Evolutionary conservation across 257 asterid species (phyloP).

Genomic region (Rubia yunnanensis): DNA sequence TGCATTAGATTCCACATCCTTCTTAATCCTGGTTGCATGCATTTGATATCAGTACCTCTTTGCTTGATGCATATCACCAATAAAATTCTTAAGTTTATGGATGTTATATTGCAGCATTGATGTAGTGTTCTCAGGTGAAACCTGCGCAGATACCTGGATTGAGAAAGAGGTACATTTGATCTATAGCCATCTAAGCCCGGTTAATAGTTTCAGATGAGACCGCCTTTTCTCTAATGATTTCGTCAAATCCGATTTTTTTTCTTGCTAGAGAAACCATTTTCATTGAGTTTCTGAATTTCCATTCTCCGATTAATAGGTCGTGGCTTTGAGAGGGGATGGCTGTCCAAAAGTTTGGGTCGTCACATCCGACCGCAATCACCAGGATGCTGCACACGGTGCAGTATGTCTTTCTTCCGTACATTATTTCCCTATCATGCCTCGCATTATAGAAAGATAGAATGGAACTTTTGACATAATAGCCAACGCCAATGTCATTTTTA

Average conservation of each 20-base stretch:
- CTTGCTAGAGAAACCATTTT: not conserved
- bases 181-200: slow-evolving; percentile 8
- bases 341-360: slow-evolving; percentile 98
- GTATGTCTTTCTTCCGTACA: slow-evolving; percentile 31
- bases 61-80: slow-evolving; percentile 6
- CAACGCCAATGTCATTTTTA: slow-evolving; percentile 18
- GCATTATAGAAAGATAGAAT: not conserved
- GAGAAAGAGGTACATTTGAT: slow-evolving; percentile 82
- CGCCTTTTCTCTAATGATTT: not conserved
- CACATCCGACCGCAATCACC: slow-evolving; percentile 80
- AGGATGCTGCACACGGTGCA: slow-evolving; percentile 86
- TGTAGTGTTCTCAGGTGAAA: slow-evolving; percentile 65
- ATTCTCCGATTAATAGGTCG: slow-evolving; percentile 41
- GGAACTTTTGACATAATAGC: not conserved
- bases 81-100: slow-evolving; percentile 11
- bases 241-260: not conserved
- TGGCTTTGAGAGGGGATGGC: slow-evolving; percentile 81
- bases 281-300: not conserved
- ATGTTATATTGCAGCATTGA: slow-evolving; percentile 58
- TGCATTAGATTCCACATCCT: not conserved
- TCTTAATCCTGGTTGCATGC: not conserved
- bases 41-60: not conserved
- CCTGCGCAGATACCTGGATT: slow-evolving; percentile 97
- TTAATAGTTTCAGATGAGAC: not conserved
- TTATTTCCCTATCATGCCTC: not conserved